Evolutionary conservation across 495 filamentous ascomycete species (phyloP).

Genomic region (Darksidea phi): DNA sequence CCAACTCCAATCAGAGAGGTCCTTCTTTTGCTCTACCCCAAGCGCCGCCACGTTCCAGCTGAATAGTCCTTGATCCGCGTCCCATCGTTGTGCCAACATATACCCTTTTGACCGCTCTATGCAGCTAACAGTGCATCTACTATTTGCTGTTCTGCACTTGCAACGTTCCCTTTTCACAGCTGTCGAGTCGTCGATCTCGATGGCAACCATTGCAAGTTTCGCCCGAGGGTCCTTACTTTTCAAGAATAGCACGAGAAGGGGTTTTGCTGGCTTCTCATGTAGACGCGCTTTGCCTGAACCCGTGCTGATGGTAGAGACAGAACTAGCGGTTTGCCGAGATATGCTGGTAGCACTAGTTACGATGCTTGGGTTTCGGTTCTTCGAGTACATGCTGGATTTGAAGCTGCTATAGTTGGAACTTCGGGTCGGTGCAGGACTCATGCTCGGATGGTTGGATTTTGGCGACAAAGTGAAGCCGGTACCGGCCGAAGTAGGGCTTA

Average conservation of each 20-base stretch:
- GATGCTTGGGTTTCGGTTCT: neutral
- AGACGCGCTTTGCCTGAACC: neutral
- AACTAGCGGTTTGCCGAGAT: neutral
- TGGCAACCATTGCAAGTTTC: neutral
- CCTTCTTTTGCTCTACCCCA: neutral
- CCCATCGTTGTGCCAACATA: neutral
- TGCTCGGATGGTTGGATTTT: too few relatives aligned
- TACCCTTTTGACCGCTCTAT: neutral
- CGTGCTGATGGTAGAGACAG: conserved; percentile 1
- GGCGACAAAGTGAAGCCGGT: too few relatives aligned
- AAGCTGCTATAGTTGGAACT: too few relatives aligned
- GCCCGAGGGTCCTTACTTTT: neutral
- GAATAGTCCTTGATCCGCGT: neutral
- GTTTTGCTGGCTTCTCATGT: conserved; percentile 6
- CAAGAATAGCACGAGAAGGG: conserved; percentile 1
- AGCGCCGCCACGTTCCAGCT: conserved; percentile 2
- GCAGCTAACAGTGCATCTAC: neutral
- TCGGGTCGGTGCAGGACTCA: too few relatives aligned
- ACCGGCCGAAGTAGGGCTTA: too few relatives aligned
- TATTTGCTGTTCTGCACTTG: too few relatives aligned
- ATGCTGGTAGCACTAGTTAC: neutral
- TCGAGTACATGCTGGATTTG: too few relatives aligned
- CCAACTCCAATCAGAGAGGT: neutral
- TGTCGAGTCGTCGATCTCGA: too few relatives aligned
- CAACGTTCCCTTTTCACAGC: too few relatives aligned